These are phyloP conservation scores for Phytophthora hybrid DNA, from an alignment of 352 stramenopile species.

Conservation along the genomic window DNA sequence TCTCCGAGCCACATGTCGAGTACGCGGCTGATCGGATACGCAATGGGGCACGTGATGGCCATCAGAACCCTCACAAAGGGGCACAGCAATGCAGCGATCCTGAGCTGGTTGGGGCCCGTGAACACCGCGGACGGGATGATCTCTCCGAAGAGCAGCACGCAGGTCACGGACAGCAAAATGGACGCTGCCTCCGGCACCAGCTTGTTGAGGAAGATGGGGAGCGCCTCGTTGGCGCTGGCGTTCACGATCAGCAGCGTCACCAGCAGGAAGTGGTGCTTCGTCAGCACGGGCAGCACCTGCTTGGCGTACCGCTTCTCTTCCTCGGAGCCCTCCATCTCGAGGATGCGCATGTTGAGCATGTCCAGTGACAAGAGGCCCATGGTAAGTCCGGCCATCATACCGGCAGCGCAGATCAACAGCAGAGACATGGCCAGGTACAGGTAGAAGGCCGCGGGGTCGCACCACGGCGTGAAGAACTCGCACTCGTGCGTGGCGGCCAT, in stretches of 20 bases:
- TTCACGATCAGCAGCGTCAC: conserved; percentile 97
- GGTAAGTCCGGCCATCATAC: conserved; percentile 80
- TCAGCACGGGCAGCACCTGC: conserved; percentile 90
- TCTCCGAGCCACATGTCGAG: conserved; percentile 91
- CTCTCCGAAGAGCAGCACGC: conserved; percentile 96
- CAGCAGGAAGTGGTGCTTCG: conserved; percentile 93
- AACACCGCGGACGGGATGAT: conserved; percentile 97
- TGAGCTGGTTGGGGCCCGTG: conserved; percentile 94
- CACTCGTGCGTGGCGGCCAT: conserved; percentile 35
- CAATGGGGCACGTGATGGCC: conserved; percentile 86
- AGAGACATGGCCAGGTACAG: conserved; percentile 61
- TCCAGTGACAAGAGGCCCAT: conserved; percentile 83
- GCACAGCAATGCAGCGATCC: conserved; percentile 84
- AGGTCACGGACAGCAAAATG: conserved; percentile 96
- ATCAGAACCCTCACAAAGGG: conserved; percentile 91
- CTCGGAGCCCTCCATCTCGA: conserved; percentile 76
- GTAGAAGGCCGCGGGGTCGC: conserved; percentile 68
- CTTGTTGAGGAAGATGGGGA: conserved; percentile 95
- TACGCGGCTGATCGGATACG: conserved; percentile 91
- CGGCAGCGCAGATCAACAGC: conserved; percentile 61
- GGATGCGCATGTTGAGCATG: conserved; percentile 84
- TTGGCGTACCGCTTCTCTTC: conserved; percentile 82
- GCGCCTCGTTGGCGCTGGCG: conserved; percentile 92
- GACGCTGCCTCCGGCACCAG: conserved; percentile 88
- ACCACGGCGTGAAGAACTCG: conserved; percentile 71